These are phyloP conservation scores for Cucurbita maxima DNA, from an alignment of 306 rosid species.

Conservation along the genomic window DNA sequence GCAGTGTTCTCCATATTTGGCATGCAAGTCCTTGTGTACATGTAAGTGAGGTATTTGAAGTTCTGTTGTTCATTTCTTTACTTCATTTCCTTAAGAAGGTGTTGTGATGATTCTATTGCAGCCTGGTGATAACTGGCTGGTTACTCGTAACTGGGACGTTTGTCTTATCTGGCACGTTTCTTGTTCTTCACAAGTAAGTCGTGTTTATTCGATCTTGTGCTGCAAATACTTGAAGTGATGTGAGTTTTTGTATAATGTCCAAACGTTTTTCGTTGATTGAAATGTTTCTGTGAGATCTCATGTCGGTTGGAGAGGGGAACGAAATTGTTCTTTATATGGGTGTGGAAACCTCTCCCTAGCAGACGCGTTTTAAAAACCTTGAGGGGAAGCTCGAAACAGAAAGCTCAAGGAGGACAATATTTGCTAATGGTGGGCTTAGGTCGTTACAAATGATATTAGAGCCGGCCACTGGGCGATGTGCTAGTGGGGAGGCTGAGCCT, in stretches of 20 bases:
- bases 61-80: background rate
- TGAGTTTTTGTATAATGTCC: background rate
- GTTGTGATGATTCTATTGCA: conserved; percentile 14
- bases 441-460: too few relatives aligned
- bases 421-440: too few relatives aligned
- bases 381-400: too few relatives aligned
- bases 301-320: too few relatives aligned
- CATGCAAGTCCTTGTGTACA: conserved; percentile 34
- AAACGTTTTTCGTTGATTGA: background rate
- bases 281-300: background rate
- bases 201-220: background rate
- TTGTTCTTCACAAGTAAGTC: conserved; percentile 48
- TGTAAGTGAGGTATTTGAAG: conserved; percentile 30
- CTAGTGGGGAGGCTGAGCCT: too few relatives aligned
- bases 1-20: conserved; percentile 60
- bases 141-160: conserved; percentile 34
- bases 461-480: too few relatives aligned
- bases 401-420: too few relatives aligned
- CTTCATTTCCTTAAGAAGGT: background rate
- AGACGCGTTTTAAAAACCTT: too few relatives aligned
- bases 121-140: conserved; percentile 52
- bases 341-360: too few relatives aligned
- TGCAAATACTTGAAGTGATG: background rate
- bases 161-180: conserved; percentile 24
- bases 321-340: too few relatives aligned